Conservation (phyloP, 2,329 filamentous ascomycete genomes). For the Pleomassaria siparia region DNA sequence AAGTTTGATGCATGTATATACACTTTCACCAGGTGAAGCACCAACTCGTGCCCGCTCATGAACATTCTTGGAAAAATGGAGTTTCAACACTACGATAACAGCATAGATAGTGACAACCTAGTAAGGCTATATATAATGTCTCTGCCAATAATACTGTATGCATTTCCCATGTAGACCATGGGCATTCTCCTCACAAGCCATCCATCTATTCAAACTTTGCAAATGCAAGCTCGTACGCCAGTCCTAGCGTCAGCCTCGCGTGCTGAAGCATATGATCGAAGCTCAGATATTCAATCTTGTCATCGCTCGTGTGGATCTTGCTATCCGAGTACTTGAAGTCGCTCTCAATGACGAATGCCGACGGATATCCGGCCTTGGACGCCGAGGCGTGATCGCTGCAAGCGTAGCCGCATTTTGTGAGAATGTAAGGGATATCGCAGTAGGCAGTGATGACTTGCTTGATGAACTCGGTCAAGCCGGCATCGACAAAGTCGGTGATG, state of each 20-base stretch:
- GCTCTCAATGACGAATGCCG: constrained; percentile 75
- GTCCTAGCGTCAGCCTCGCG: constrained; percentile 77
- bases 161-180: no score
- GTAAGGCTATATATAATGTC: no score
- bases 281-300: constrained; percentile 70
- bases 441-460: constrained; percentile 86
- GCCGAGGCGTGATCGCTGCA: constrained; percentile 76
- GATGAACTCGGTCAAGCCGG: constrained; percentile 82
- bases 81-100: no score
- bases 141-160: no score
- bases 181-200: background rate
- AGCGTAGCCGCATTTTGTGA: constrained; percentile 88
- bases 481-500: constrained; percentile 88
- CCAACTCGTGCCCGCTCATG: no score
- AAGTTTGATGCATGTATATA: no score
- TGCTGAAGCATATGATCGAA: constrained; percentile 94
- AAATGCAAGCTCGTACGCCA: constrained; percentile 83
- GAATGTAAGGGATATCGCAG: constrained; percentile 82
- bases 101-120: no score
- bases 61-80: no score
- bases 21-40: no score
- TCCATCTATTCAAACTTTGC: constrained; percentile 60
- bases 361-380: constrained; percentile 72
- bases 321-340: constrained; percentile 65
- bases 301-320: constrained; percentile 71